Evolutionary conservation across 345 rosid species (phyloP), one percentile per base, ranked within the genome.

Genomic region (Acer campestre): DNA sequence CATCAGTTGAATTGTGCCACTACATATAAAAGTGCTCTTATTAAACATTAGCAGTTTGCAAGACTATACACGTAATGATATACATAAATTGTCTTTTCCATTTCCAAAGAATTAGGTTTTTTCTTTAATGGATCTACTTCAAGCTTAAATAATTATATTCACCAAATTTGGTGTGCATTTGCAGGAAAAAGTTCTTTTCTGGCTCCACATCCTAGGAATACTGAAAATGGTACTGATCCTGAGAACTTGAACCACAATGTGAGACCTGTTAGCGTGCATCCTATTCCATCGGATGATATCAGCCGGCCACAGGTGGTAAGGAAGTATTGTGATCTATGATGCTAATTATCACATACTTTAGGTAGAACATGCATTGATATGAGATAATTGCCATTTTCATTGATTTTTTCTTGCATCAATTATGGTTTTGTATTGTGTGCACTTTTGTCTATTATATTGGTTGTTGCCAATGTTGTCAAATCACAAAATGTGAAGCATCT

Each of bases 151-250:
- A 20, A 35, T 58, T 23, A 71, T 74, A 72, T 76, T 55, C 62
- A 68, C 64, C 56, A 51, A 74, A 65, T 78, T 48, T 78, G 38
- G 38, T 61, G 20, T 51, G 55, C 55, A 23, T 72, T 82, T 68
- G 71, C 73, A 91, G 95, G 95, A 68, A 88, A 82, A 83, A 85
- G 71, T 78, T 84, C 87, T 70, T 89, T 88, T 80, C 73, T 89
- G 77, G 82, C 88, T 81, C 95, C 92, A 53, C 83, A 87, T 75
- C 87, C 89, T 51, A 87, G 84, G 82, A 83, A 75, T 76, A 80
- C 75, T 62, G 91, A 86, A 27, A 74, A 76, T 78, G 89, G 85
- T 63, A 78, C 22, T 78, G 68, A 81, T 58, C 74, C 83, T 69
- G 79, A 79, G 71, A 84, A 75, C 78, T 73, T 88, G 68, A 75